Evolutionary conservation across 75 land plant species (phyloP), one percentile per base, ranked within the genome.

Genomic region (Pseudotsuga menziesii): DNA sequence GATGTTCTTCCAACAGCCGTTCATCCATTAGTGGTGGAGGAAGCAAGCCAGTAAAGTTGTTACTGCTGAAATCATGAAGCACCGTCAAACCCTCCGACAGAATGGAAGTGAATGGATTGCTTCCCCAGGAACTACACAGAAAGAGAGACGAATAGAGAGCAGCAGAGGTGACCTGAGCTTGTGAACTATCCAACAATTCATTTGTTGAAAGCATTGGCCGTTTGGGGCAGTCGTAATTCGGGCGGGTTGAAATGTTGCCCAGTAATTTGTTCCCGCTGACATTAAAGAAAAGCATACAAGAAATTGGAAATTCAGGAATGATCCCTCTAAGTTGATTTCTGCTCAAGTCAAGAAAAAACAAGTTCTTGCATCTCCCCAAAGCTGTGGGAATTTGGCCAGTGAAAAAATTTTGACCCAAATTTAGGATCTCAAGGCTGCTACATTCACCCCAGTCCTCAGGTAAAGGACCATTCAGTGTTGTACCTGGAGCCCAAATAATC

Each of bases 401-500:
- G 3, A 94, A 23, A 16, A 81, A 82, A 64, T 94, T 94, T 76
- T 80, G 83, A 0, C 83, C 91, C 22, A 94, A 76, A 81, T 92
- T 94, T 26, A 94, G 84, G 12, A 81, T 81, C 80, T 83, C 82
- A 29, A 94, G 82, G 12, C 67, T 61, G 19, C 80, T 78, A n/a
- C 85, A 81, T 0, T n/a, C 55, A 1, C 82, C 88, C 89, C 91
- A 90, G 19, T 87, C 64, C 52, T 48, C n/a, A 12, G 93, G 89
- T 66, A 94, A 80, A 1, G 77, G 66, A 13, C 93, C 89, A 58
- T 70, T 80, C 23, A 94, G 74, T 25, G 87, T 94, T 20, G 89
- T 89, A 16, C 88, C 78, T 0, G 95, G 95, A 2, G 93, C 95
- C 95, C 95, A 92, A 32, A 92, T 63, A 25, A 87, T 63, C 84